These are phyloP conservation scores for Penicillium malachiteum DNA, from an alignment of 495 filamentous ascomycete species.

Conservation along the genomic window DNA sequence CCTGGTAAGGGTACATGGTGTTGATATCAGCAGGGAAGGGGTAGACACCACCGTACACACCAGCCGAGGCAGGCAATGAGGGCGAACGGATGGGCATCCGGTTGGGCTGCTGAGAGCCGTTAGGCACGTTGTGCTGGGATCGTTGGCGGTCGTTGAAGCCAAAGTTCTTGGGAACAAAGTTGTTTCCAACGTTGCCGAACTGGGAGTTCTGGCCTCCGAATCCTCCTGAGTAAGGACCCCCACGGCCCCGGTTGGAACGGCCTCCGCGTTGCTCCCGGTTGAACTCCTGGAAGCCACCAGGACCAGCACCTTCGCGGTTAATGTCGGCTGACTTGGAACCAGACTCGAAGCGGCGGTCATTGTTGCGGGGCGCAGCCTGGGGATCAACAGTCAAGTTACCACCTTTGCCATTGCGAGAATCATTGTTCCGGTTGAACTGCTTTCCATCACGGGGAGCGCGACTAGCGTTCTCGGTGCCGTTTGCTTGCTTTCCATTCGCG, in stretches of 20 bases:
- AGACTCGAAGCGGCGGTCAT: conserved; percentile 40
- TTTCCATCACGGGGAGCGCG: conserved; percentile 38
- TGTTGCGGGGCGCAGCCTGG: conserved; percentile 30
- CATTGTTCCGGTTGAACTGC: conserved; percentile 35
- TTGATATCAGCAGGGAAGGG: conserved; percentile 41
- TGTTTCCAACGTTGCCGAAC: conserved; percentile 46
- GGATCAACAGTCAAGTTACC: conserved; percentile 36
- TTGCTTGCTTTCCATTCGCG: conserved; percentile 22
- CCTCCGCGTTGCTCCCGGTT: conserved; percentile 50
- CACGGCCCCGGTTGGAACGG: conserved; percentile 56
- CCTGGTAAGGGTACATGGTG: conserved; percentile 50
- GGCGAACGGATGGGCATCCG: conserved; percentile 50
- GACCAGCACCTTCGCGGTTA: conserved; percentile 20
- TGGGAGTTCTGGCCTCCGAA: conserved; percentile 44
- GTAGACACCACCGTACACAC: conserved; percentile 37
- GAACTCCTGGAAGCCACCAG: conserved; percentile 38
- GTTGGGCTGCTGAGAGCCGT: conserved; percentile 38
- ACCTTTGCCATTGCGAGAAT: conserved; percentile 27
- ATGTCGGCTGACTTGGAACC: conserved; percentile 41
- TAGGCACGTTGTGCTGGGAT: conserved; percentile 34
- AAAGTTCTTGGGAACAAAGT: conserved; percentile 42
- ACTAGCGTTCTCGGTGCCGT: conserved; percentile 30
- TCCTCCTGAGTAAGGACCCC: conserved; percentile 35
- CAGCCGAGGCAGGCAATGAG: conserved; percentile 43
- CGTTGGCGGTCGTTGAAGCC: conserved; percentile 45